phyloP scores from a whole-genome alignment of 148 eudicot species.

The Nepenthes mirabilis region DNA sequence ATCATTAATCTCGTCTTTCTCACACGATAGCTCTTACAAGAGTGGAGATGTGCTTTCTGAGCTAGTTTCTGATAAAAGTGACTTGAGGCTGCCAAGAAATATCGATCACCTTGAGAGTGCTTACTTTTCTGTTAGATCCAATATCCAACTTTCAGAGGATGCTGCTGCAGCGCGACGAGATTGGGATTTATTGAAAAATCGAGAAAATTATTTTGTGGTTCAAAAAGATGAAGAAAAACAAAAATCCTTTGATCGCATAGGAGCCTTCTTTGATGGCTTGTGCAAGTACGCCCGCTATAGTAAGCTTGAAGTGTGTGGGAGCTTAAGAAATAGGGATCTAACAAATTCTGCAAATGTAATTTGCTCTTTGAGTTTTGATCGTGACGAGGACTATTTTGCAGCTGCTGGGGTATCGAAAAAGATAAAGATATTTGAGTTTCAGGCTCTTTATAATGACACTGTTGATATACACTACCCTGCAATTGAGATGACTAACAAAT shows the following conservation, averaged over 20 bases:
- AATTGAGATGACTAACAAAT: conserved; percentile 61
- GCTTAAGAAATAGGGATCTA: conserved; percentile 47
- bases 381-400: conserved; percentile 83
- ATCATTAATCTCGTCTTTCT: conserved; percentile 15
- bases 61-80: conserved; percentile 10
- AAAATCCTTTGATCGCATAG: conserved; percentile 34
- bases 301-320: conserved; percentile 67
- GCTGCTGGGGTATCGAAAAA: conserved; percentile 87
- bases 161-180: conserved; percentile 21
- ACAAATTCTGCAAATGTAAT: conserved; percentile 58
- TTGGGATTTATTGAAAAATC: conserved; percentile 30
- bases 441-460: conserved; percentile 40
- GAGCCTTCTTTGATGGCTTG: conserved; percentile 66
- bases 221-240: conserved; percentile 19
- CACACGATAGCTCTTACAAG: conserved; percentile 10
- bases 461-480: conserved; percentile 84
- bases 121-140: conserved; percentile 60
- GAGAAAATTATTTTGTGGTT: conserved; percentile 21
- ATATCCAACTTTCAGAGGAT: conserved; percentile 24
- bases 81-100: conserved; percentile 40
- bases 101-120: conserved; percentile 64
- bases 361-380: conserved; percentile 87
- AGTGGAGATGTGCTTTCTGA: conserved; percentile 12
- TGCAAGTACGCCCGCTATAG: conserved; percentile 85
- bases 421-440: conserved; percentile 64